These are phyloP conservation scores for Zizania latifolia DNA, from an alignment of 176 grass and related monocot genomes.

Conservation along the genomic window DNA sequence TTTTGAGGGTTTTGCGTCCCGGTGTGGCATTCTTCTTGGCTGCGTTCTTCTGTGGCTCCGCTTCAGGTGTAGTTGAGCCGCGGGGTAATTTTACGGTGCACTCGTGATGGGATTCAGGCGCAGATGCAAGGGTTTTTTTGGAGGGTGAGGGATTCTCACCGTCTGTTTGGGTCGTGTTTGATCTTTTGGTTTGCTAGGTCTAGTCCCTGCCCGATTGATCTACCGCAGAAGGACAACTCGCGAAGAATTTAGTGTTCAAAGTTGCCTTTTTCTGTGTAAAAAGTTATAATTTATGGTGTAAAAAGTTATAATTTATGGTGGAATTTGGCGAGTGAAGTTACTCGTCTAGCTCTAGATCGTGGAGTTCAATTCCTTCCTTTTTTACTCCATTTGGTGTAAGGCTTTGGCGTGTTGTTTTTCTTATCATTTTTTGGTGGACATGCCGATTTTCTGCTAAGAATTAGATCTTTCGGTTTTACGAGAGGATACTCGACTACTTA, in stretches of 20 bases:
- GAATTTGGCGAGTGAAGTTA: neutral
- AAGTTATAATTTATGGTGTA: too few relatives aligned
- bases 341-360: neutral
- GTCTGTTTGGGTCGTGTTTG: neutral
- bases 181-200: neutral
- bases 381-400: neutral
- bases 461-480: conserved; percentile 8
- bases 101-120: neutral
- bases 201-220: neutral
- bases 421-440: neutral
- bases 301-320: neutral
- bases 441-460: neutral
- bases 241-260: neutral
- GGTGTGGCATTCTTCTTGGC: conserved; percentile 15
- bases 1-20: neutral
- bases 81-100: neutral
- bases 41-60: neutral
- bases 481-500: neutral
- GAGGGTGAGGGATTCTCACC: neutral
- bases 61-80: neutral
- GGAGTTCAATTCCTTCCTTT: neutral
- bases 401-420: neutral
- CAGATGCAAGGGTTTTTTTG: conserved; percentile 9
- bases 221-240: neutral
- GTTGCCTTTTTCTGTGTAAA: neutral